phyloP scores from a whole-genome alignment of 495 filamentous ascomycete genomes.

The Letharia lupina region DNA sequence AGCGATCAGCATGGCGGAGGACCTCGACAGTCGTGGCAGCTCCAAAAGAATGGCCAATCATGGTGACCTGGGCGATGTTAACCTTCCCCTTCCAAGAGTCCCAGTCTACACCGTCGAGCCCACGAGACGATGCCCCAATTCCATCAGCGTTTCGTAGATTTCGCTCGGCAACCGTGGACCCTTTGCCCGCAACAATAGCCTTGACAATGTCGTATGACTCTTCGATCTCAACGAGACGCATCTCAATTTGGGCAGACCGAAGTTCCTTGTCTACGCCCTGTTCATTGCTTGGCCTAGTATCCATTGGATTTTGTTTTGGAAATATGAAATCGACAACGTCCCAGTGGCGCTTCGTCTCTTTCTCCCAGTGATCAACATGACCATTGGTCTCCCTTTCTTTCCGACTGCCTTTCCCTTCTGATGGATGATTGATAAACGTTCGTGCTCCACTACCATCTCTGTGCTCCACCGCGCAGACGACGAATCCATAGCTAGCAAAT shows the following conservation, averaged over 20 bases:
- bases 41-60: conserved; percentile 12
- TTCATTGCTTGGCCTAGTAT: conserved; percentile 34
- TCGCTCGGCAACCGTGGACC: conserved; percentile 33
- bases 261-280: conserved; percentile 34
- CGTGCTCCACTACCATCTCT: conserved; percentile 37
- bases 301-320: conserved; percentile 34
- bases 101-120: conserved; percentile 31
- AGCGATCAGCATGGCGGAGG: conserved; percentile 39
- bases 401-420: conserved; percentile 24
- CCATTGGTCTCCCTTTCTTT: conserved; percentile 25
- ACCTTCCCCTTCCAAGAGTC: conserved; percentile 32
- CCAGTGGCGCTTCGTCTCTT: conserved; percentile 27
- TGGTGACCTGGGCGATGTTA: conserved; percentile 24
- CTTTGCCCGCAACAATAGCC: conserved; percentile 22
- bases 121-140: conserved; percentile 40
- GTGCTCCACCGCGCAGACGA: conserved; percentile 39
- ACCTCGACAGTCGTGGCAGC: conserved; percentile 9
- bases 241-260: conserved; percentile 35
- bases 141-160: conserved; percentile 45
- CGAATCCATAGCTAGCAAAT: conserved; percentile 41
- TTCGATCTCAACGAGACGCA: conserved; percentile 37
- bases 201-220: conserved; percentile 33
- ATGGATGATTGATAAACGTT: conserved; percentile 35
- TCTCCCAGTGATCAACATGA: conserved; percentile 10
- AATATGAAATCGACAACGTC: conserved; percentile 38